Conservation (phyloP, 73 alveolate species). For the Paramecium octaurelia region DNA sequence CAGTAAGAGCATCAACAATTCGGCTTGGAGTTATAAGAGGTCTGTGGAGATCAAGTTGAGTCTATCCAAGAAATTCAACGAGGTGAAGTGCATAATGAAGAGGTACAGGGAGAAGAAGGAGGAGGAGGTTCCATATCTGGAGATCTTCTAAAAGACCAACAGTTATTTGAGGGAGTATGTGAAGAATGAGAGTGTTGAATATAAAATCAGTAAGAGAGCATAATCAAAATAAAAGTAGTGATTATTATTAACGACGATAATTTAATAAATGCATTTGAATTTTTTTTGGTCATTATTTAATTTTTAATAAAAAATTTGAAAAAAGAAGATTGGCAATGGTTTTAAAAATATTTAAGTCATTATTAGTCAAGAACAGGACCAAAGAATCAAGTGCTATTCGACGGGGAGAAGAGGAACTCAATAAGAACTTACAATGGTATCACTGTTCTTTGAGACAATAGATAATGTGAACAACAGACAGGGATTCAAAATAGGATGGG, state of each 20-base stretch:
- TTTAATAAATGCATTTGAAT: neutral
- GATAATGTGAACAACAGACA: slow-evolving; percentile 26
- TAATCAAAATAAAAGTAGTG: neutral
- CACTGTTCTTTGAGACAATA: neutral
- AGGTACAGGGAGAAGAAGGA: neutral
- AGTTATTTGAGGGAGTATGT: neutral
- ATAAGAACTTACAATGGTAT: slow-evolving; percentile 39
- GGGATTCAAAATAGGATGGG: slow-evolving; percentile 52
- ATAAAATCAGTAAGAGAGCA: neutral
- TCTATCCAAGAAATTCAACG: neutral
- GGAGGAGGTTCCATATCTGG: neutral
- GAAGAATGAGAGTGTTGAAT: neutral
- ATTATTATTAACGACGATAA: neutral
- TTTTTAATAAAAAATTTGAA: neutral
- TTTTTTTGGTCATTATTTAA: neutral
- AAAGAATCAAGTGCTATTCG: neutral
- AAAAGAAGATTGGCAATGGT: slow-evolving; percentile 17
- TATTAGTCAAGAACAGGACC: slow-evolving; percentile 51
- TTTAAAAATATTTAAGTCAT: neutral
- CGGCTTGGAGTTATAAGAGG: neutral
- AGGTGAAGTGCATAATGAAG: neutral
- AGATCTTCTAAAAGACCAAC: neutral
- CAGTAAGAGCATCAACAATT: neutral
- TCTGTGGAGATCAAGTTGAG: neutral
- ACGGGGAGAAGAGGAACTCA: slow-evolving; percentile 27